Percentiles rank a stretch among this genome's conserved stretches.
Conservation (phyloP, 2,329 filamentous ascomycete genomes). For the Colletotrichum tanaceti region DNA sequence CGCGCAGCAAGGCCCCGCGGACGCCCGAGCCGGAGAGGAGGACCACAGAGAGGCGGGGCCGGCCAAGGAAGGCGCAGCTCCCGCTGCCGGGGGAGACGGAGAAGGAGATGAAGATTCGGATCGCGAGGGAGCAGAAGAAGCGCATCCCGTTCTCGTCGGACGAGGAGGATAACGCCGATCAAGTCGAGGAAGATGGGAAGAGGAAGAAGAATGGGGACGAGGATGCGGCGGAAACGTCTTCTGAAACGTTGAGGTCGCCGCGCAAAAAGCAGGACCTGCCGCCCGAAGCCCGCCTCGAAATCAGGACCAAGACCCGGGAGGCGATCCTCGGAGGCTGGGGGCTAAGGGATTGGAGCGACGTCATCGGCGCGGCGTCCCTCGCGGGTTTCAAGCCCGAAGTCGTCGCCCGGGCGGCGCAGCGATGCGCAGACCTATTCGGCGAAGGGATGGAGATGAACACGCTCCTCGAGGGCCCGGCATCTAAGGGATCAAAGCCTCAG, state of each 20-base stretch:
- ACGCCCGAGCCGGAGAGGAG: conserved; percentile 31
- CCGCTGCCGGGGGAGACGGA: conserved; percentile 59
- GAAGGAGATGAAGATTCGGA: conserved; percentile 58
- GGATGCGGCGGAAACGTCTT: conserved; percentile 18
- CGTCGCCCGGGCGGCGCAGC: conserved; percentile 75
- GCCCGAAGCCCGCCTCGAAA: conserved; percentile 32
- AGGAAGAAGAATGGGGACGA: background rate
- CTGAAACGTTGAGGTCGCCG: conserved; percentile 34
- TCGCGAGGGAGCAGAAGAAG: conserved; percentile 55
- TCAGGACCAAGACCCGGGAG: conserved; percentile 43
- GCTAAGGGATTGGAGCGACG: conserved; percentile 84
- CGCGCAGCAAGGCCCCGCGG: conserved; percentile 26
- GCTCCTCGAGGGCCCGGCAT: conserved; percentile 54
- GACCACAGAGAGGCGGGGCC: conserved; percentile 47
- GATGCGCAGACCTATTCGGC: conserved; percentile 81
- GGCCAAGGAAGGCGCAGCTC: conserved; percentile 54
- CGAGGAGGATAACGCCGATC: conserved; percentile 26
- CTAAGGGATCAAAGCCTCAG: conserved; percentile 29
- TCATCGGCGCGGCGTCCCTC: conserved; percentile 81
- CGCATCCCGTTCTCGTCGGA: conserved; percentile 41
- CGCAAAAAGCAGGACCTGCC: conserved; percentile 37
- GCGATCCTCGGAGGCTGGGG: conserved; percentile 50
- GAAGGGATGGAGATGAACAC: conserved; percentile 75
- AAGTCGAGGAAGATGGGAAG: conserved; percentile 38
- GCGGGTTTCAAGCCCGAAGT: conserved; percentile 75